Evolutionary conservation across 2,329 filamentous ascomycete species (phyloP).

Genomic region (Penicillium polonicum): DNA sequence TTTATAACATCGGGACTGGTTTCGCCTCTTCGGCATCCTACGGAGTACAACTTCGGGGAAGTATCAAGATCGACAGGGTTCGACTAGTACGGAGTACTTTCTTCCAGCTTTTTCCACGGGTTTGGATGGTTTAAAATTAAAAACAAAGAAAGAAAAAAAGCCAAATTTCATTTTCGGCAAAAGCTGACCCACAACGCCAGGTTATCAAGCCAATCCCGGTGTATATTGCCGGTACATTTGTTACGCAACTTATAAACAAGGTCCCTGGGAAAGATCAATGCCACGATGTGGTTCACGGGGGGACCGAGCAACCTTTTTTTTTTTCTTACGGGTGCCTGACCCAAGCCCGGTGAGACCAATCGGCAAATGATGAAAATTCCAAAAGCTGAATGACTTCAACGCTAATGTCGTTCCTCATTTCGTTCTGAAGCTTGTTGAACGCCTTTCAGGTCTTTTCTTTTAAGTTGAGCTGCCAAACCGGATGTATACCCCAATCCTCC

Average conservation of each 20-base stretch:
- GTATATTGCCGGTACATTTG: conserved; percentile 16
- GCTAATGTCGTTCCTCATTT: background rate
- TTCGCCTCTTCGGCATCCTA: conserved; percentile 23
- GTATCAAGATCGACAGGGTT: conserved; percentile 26
- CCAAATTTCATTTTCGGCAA: background rate
- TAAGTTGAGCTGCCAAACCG: background rate
- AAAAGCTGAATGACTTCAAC: background rate
- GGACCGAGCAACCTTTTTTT: background rate
- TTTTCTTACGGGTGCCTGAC: background rate
- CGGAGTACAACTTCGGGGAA: conserved; percentile 1
- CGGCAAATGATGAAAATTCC: background rate
- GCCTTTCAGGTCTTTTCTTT: background rate
- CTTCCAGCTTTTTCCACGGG: conserved; percentile 13
- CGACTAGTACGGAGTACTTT: conserved; percentile 18
- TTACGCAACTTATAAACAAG: background rate
- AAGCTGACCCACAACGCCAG: background rate
- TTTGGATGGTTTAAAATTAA: background rate
- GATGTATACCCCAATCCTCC: background rate
- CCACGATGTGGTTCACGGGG: background rate
- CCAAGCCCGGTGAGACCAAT: background rate
- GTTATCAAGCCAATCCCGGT: conserved; percentile 19
- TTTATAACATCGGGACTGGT: conserved; percentile 9
- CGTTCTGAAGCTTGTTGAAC: conserved; percentile 13
- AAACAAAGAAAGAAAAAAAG: background rate
- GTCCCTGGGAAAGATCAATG: background rate